These are phyloP conservation scores for Aspergillus alliaceus DNA, from an alignment of 2,329 filamentous ascomycete species.

Conservation along the genomic window DNA sequence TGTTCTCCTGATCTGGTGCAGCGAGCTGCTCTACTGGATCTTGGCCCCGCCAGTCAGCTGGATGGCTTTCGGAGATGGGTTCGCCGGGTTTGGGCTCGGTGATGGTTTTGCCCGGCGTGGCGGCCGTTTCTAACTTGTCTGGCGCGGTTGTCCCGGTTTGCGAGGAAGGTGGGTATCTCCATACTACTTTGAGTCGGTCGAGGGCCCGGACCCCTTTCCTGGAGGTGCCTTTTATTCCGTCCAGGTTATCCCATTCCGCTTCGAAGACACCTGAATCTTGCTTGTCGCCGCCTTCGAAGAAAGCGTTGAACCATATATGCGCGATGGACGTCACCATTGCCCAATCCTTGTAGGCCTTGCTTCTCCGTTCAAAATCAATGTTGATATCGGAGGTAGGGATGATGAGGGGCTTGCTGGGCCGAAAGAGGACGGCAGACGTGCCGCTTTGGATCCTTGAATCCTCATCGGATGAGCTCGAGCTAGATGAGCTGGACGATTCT, in stretches of 20 bases:
- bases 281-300: conserved; percentile 79
- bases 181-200: conserved; percentile 81
- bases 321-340: conserved; percentile 92
- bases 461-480: conserved; percentile 6
- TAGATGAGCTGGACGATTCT: neutral
- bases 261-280: conserved; percentile 71
- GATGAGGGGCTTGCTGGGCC: conserved; percentile 66
- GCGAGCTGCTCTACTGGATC: conserved; percentile 36
- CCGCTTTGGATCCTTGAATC: conserved; percentile 48
- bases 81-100: conserved; percentile 66
- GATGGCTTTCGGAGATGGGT: conserved; percentile 66
- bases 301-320: conserved; percentile 96
- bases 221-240: conserved; percentile 88
- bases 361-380: conserved; percentile 83
- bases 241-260: conserved; percentile 76
- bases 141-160: conserved; percentile 15
- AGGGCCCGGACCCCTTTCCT: conserved; percentile 79
- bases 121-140: conserved; percentile 22
- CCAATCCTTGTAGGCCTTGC: conserved; percentile 72
- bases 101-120: conserved; percentile 48
- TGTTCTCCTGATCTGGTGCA: conserved; percentile 15
- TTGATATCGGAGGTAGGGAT: conserved; percentile 84
- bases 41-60: conserved; percentile 74
- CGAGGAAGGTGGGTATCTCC: conserved; percentile 55
- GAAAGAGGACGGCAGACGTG: conserved; percentile 75